These are phyloP conservation scores for Calonectria pseudoreteaudii DNA, from an alignment of 2,329 filamentous ascomycete genomes.

Conservation along the genomic window DNA sequence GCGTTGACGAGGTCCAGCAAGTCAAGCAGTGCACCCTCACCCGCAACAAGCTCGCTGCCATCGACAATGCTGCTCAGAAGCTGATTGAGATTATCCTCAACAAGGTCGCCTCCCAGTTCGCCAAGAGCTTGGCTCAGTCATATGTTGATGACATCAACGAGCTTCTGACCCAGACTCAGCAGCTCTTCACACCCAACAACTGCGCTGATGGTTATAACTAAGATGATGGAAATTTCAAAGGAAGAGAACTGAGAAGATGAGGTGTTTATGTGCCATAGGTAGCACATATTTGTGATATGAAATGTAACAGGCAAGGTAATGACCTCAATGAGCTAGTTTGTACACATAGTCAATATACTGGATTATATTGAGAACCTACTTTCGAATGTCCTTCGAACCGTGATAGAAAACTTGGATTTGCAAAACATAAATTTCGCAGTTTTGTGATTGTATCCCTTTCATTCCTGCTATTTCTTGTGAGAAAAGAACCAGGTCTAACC, in stretches of 20 bases:
- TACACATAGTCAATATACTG: background rate
- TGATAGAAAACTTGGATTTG: background rate
- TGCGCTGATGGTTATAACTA: background rate
- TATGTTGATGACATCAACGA: constrained; percentile 1
- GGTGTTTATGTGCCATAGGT: background rate
- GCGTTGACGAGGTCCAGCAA: background rate
- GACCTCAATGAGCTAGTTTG: background rate
- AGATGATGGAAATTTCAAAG: background rate
- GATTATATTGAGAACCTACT: background rate
- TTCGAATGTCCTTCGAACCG: background rate
- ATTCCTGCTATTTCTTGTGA: no score
- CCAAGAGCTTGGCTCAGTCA: background rate
- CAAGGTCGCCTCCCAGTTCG: background rate
- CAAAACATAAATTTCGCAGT: background rate
- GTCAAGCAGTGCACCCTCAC: background rate
- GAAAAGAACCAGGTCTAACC: no score
- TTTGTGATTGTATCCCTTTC: background rate
- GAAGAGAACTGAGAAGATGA: background rate
- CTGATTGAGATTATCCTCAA: background rate
- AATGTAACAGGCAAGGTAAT: background rate
- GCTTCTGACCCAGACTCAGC: background rate
- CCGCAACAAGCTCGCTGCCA: background rate
- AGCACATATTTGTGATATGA: background rate
- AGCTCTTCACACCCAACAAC: background rate
- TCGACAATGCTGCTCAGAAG: background rate